Base-by-base conservation (phyloP, 2,329 filamentous ascomycete species). In the Stagonosporopsis chrysanthemi region DNA sequence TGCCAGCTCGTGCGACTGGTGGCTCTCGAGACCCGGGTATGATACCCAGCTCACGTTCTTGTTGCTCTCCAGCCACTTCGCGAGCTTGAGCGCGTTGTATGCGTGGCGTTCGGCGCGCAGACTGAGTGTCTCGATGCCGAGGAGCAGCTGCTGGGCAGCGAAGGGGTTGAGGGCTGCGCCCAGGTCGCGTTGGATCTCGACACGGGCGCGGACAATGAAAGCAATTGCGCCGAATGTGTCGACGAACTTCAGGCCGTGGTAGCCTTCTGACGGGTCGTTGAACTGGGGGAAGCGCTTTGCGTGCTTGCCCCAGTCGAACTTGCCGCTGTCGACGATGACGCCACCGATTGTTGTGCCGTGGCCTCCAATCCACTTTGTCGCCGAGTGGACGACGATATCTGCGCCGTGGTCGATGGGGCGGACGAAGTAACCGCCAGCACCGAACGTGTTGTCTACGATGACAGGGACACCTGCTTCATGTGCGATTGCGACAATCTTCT, bases 171-270 rank as follows among this genome's bases (percentile, higher is more conserved):
- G 82, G 42, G 87, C 82, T 8, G 90, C 85, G 46, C 94, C 94
- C 1, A 97, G 79, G 73, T 99, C 94, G 59, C 95, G 90, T 58
- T 96, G 84, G 67, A 95, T 88, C 82, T 98, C 95, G 36, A 97
- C 92, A 45, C 94, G 89, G 28, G 91, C 87, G 49, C 92, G 88
- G 72, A 96, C 90, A 69, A 91, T 90, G 77, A 92, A 98, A 26
- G 91, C 86, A 66, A 92, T 85, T 52, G 87, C 77, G 33, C 93
- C 93, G 67, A 97, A 97, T 0, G 92, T 93, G 68, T 97, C 92
- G 85, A 88, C 96, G 84, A 97, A 97, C 76, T 92, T 94, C 65
- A 97, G 84, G 31, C 93, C 93, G 79, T 97, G 93, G 82, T 96
- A 97, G 52, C 93, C 92, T 55, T 90, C 89, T 0, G 90, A 88